phyloP scores from a whole-genome alignment of 805 yeast genomes.

The Saccharomycopsis schoenii region DNA sequence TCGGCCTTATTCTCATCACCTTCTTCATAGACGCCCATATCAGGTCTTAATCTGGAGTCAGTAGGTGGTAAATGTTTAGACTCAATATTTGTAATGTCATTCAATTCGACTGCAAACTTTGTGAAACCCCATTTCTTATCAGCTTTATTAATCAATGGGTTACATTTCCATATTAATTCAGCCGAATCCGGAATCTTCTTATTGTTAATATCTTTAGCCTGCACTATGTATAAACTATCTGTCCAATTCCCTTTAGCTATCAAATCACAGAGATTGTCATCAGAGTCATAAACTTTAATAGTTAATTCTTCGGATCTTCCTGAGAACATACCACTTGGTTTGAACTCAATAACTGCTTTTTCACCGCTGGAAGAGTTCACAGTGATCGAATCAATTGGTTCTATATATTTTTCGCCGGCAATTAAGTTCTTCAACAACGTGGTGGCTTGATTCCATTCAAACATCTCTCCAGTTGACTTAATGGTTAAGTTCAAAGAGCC shows the following conservation, averaged over 20 bases:
- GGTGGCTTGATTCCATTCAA: slow-evolving; percentile 75
- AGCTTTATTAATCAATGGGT: slow-evolving; percentile 48
- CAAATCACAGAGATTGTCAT: slow-evolving; percentile 19
- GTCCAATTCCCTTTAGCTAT: slow-evolving; percentile 74
- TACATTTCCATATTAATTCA: slow-evolving; percentile 58
- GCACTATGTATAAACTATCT: slow-evolving; percentile 39
- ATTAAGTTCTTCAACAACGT: slow-evolving; percentile 75
- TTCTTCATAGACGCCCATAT: slow-evolving; percentile 59
- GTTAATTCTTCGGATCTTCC: slow-evolving; percentile 64
- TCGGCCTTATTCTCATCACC: slow-evolving; percentile 71
- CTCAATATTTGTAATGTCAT: slow-evolving; percentile 70
- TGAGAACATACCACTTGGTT: slow-evolving; percentile 76
- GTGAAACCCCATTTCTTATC: slow-evolving; percentile 78
- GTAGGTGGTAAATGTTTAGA: slow-evolving; percentile 60
- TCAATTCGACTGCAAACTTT: slow-evolving; percentile 67
- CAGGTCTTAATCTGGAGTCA: slow-evolving; percentile 88
- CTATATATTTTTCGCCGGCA: slow-evolving; percentile 92
- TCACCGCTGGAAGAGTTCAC: slow-evolving; percentile 61
- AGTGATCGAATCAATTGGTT: slow-evolving; percentile 64
- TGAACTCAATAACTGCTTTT: slow-evolving; percentile 63
- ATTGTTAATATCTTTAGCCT: slow-evolving; percentile 27
- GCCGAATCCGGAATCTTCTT: slow-evolving; percentile 20
- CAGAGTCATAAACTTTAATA: slow-evolving; percentile 26
- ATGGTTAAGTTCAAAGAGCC: slow-evolving; percentile 57
- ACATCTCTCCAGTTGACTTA: slow-evolving; percentile 52